Evolutionary conservation across 805 yeast genomes (phyloP).

Genomic region (Pichia cabralensis): DNA sequence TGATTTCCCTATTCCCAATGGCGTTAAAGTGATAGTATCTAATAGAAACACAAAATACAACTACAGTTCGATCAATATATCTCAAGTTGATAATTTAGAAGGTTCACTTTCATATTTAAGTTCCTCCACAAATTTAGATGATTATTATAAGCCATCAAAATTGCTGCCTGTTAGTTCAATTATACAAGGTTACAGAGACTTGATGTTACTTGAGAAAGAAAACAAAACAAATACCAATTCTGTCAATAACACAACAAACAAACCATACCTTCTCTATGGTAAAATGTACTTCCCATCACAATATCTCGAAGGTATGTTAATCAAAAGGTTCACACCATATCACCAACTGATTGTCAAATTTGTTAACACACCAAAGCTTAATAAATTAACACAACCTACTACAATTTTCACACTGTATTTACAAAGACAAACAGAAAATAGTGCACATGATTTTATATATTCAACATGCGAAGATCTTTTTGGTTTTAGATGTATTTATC

Average conservation of each 20-base stretch:
- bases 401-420: slow-evolving; percentile 56
- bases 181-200: slow-evolving; percentile 49
- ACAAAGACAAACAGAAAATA: slow-evolving; percentile 56
- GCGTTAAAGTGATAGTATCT: slow-evolving; percentile 54
- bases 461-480: slow-evolving; percentile 76
- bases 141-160: slow-evolving; percentile 39
- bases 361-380: slow-evolving; percentile 44
- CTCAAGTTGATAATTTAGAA: slow-evolving; percentile 52
- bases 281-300: slow-evolving; percentile 82
- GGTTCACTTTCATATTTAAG: slow-evolving; percentile 82
- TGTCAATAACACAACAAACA: slow-evolving; percentile 1
- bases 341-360: slow-evolving; percentile 67
- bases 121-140: slow-evolving; percentile 46
- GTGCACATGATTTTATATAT: slow-evolving; percentile 64
- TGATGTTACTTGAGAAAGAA: slow-evolving; percentile 15
- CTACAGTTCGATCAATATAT: slow-evolving; percentile 63
- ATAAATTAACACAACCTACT: slow-evolving; percentile 19
- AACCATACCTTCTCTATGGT: slow-evolving; percentile 59
- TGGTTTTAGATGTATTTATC: slow-evolving; percentile 74
- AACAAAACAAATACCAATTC: neutral
- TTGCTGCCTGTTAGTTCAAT: slow-evolving; percentile 54
- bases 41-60: slow-evolving; percentile 60
- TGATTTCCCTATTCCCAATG: slow-evolving; percentile 65
- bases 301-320: slow-evolving; percentile 77
- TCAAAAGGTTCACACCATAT: slow-evolving; percentile 47